Percentiles rank a stretch among this genome's conserved stretches.
These are phyloP conservation scores for Catharanthus roseus DNA, from an alignment of 257 asterid genomes.

Conservation along the genomic window DNA sequence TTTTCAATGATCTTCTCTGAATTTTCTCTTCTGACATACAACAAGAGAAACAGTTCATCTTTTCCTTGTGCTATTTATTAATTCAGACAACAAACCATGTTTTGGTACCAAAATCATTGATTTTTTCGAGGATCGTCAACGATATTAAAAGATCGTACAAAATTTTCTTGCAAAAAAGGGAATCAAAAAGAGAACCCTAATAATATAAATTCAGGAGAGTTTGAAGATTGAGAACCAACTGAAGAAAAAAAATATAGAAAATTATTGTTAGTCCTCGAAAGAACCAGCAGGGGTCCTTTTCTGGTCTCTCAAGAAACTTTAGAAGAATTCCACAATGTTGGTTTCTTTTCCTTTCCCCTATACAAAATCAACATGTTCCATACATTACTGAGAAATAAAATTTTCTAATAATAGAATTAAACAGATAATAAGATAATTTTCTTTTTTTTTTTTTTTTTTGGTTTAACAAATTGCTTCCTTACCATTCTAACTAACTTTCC, in stretches of 20 bases:
- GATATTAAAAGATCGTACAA: background rate
- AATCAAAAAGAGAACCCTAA: background rate
- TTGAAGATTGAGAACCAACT: slow-evolving; percentile 2
- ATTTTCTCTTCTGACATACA: slow-evolving; percentile 46
- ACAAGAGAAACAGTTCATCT: slow-evolving; percentile 64
- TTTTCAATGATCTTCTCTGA: slow-evolving; percentile 25
- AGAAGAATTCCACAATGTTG: slow-evolving; percentile 22
- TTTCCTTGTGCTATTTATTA: slow-evolving; percentile 30
- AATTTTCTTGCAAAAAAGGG: background rate
- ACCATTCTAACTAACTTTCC: background rate
- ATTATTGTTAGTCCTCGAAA: slow-evolving; percentile 29
- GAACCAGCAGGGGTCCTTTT: slow-evolving; percentile 36
- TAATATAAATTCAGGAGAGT: background rate
- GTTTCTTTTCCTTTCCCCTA: slow-evolving; percentile 7
- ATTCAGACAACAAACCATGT: slow-evolving; percentile 25
- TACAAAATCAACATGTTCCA: slow-evolving; percentile 18
- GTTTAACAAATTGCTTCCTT: background rate
- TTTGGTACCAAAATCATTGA: slow-evolving; percentile 19
- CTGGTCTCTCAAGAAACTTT: slow-evolving; percentile 51
- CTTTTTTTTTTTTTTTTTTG: too few species aligned
- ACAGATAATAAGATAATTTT: too few species aligned
- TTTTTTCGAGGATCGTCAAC: background rate
- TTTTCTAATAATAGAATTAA: slow-evolving; percentile 4
- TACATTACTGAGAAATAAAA: background rate
- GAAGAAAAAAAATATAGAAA: slow-evolving; percentile 14